phyloP scores from a whole-genome alignment of 345 rosid species.

The Crucihimalaya himalaica region DNA sequence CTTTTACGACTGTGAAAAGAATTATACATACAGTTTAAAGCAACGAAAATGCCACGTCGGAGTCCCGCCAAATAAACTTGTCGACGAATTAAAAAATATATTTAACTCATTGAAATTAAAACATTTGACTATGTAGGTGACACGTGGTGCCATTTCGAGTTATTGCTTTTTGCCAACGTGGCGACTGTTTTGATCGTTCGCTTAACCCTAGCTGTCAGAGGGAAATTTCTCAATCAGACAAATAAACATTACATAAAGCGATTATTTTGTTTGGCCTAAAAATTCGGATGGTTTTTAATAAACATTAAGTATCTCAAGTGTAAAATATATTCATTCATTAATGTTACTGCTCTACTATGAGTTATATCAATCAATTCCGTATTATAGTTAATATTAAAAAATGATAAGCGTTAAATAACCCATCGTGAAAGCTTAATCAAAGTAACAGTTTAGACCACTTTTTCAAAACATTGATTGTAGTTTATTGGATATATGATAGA shows the following conservation, averaged over 20 bases:
- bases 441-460: too few species aligned
- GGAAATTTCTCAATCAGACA: conserved; percentile 19
- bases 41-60: conserved; percentile 58
- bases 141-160: conserved; percentile 32
- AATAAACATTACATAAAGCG: conserved; percentile 25
- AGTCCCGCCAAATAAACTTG: conserved; percentile 34
- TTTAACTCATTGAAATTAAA: neutral
- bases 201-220: conserved; percentile 39
- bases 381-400: too few species aligned
- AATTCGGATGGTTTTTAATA: neutral
- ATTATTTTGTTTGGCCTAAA: neutral
- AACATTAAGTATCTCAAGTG: too few species aligned
- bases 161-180: conserved; percentile 34
- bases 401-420: too few species aligned
- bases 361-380: too few species aligned
- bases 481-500: conserved; percentile 17
- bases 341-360: too few species aligned
- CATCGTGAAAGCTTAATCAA: too few species aligned
- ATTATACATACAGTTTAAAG: conserved; percentile 6
- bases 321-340: too few species aligned
- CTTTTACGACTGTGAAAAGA: neutral
- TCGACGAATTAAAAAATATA: neutral
- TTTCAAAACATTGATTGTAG: too few species aligned
- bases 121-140: conserved; percentile 5
- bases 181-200: conserved; percentile 33